A percentile compares a stretch with the other conserved stretches of the same genome.
Conservation (phyloP, 768 basidiomycete species). For the Udeniomyces megalosporus region DNA sequence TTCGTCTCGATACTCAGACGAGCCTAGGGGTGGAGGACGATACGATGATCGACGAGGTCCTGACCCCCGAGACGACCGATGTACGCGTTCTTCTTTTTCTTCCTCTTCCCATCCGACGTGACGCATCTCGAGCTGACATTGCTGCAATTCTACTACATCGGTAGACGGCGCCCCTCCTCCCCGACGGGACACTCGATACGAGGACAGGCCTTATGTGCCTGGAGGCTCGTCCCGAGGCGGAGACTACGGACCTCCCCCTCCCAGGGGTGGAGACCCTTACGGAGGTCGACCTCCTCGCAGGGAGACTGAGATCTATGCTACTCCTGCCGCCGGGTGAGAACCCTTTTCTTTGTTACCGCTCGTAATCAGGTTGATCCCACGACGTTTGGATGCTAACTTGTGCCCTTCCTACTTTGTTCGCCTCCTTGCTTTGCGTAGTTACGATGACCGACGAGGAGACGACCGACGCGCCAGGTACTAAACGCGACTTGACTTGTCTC, state of each 20-base stretch:
- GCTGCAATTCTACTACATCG: neutral
- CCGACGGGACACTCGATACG: slow-evolving; percentile 1
- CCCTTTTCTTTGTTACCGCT: neutral
- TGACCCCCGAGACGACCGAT: slow-evolving; percentile 11
- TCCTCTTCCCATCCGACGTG: neutral
- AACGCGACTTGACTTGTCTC: no score
- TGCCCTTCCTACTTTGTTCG: neutral
- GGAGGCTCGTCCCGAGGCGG: neutral
- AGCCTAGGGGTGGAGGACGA: neutral
- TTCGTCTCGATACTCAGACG: neutral
- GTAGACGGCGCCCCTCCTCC: slow-evolving; percentile 10
- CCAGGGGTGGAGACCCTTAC: slow-evolving; percentile 3
- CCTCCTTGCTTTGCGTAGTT: neutral
- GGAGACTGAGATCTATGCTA: slow-evolving; percentile 9
- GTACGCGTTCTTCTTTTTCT: neutral
- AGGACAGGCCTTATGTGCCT: slow-evolving; percentile 8
- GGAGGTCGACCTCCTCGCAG: neutral
- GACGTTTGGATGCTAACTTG: neutral
- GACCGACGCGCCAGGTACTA: neutral
- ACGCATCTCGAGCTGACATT: no score
- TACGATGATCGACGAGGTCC: slow-evolving; percentile 11
- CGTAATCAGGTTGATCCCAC: neutral
- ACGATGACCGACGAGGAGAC: neutral
- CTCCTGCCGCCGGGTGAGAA: slow-evolving; percentile 8
- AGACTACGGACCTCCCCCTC: slow-evolving; percentile 8